Percentiles rank a stretch among this genome's conserved stretches.
Conservation (phyloP, 1,284 basidiomycete genomes). For the Sporisorium sorghi region DNA sequence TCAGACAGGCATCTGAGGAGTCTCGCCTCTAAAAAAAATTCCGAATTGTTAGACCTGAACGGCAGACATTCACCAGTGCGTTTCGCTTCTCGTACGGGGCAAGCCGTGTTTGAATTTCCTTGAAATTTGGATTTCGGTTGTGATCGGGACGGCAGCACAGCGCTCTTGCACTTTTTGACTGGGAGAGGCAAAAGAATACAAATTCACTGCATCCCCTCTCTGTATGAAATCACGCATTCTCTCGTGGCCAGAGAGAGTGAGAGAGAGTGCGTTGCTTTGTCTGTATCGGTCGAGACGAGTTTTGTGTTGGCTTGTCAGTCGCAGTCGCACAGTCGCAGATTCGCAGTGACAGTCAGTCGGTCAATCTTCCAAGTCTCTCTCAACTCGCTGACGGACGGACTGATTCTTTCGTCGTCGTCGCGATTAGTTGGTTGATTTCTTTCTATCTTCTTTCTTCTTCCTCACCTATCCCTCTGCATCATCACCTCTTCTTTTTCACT, state of each 20-base stretch:
- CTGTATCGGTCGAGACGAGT: constrained; percentile 22
- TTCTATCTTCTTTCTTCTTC: constrained; percentile 14
- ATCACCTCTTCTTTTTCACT: background rate
- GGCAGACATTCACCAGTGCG: too few relatives aligned
- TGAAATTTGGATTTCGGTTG: constrained; percentile 52
- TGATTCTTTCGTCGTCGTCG: constrained; percentile 18
- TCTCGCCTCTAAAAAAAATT: too few relatives aligned
- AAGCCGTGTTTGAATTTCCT: background rate
- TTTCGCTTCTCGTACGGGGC: constrained; percentile 26
- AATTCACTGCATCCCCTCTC: background rate
- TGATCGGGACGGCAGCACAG: constrained; percentile 36
- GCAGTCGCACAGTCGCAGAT: too few relatives aligned
- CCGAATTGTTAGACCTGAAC: background rate
- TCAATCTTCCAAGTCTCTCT: constrained; percentile 6
- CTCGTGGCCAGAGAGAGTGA: background rate
- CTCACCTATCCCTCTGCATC: constrained; percentile 4
- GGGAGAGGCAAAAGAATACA: constrained; percentile 2
- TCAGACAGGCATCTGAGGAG: too few relatives aligned
- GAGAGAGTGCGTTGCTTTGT: too few relatives aligned
- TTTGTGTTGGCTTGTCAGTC: constrained; percentile 1
- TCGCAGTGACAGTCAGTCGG: too few relatives aligned
- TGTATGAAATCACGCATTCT: constrained; percentile 23
- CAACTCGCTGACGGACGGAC: background rate
- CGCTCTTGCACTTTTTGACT: background rate
- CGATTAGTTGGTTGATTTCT: too few relatives aligned